phyloP scores from a whole-genome alignment of 352 stramenopile species.

The Globisporangium ultimum region DNA sequence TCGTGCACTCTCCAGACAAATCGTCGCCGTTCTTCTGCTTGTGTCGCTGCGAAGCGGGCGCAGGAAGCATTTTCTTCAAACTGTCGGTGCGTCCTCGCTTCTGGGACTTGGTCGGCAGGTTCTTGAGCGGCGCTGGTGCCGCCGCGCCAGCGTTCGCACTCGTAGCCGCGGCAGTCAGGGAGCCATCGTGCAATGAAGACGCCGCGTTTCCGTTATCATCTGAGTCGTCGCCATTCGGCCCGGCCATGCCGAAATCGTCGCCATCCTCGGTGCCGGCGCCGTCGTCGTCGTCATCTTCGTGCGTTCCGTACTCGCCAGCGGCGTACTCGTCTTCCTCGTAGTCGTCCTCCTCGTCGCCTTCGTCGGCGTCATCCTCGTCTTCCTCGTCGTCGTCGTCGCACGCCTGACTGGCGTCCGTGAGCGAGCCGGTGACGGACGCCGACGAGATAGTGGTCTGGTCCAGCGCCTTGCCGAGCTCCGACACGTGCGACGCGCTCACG shows the following conservation, averaged over 20 bases:
- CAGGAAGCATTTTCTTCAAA: conserved; percentile 68
- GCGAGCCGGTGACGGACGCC: conserved; percentile 11
- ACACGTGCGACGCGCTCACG: conserved; percentile 47
- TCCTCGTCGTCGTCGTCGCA: conserved; percentile 10
- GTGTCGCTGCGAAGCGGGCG: conserved; percentile 63
- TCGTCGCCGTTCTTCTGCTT: conserved; percentile 36
- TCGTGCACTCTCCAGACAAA: not conserved
- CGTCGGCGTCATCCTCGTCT: conserved; percentile 11
- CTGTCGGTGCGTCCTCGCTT: conserved; percentile 85
- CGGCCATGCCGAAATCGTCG: conserved; percentile 12
- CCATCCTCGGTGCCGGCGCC: conserved; percentile 17
- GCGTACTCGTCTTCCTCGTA: conserved; percentile 8
- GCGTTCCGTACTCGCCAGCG: conserved; percentile 8
- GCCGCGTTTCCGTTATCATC: conserved; percentile 8
- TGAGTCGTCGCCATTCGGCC: conserved; percentile 3
- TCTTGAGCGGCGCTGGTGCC: conserved; percentile 4
- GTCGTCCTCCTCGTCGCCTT: conserved; percentile 10
- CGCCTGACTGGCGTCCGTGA: conserved; percentile 7
- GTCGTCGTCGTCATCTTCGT: conserved; percentile 12
- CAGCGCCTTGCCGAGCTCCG: conserved; percentile 70
- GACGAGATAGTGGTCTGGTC: conserved; percentile 72
- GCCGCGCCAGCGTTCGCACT: not conserved
- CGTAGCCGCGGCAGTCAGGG: too few relatives aligned
- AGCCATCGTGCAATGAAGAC: conserved; percentile 16
- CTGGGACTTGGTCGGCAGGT: conserved; percentile 48